Evolutionary conservation across 495 filamentous ascomycete genomes (phyloP).

Genomic region (Cenococcum geophilum): DNA sequence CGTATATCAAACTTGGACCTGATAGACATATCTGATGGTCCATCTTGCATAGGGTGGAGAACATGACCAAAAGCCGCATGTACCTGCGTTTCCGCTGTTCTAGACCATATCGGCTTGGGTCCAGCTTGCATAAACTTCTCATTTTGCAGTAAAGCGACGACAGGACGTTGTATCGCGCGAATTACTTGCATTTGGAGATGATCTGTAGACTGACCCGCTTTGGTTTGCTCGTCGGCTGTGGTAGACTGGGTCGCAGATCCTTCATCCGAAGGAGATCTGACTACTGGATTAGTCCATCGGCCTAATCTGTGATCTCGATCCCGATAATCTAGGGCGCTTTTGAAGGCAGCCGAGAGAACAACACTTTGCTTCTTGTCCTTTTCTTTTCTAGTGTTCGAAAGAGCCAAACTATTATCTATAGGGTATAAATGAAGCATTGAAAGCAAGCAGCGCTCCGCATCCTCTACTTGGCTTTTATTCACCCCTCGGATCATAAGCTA

Average conservation of each 20-base stretch:
- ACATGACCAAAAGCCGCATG: conserved; percentile 2
- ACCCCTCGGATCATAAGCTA: conserved; percentile 20
- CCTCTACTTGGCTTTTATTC: conserved; percentile 9
- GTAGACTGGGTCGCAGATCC: neutral
- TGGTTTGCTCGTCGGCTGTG: neutral
- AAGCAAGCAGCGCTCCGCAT: conserved; percentile 23
- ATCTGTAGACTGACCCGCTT: neutral
- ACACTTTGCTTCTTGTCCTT: conserved; percentile 1
- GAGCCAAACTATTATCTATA: neutral
- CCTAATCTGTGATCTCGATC: conserved; percentile 10
- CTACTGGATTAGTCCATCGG: conserved; percentile 17
- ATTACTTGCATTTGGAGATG: neutral
- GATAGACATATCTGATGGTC: no score
- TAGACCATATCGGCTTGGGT: neutral
- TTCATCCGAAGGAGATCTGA: neutral
- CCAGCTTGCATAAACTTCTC: neutral
- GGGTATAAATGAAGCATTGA: conserved; percentile 14
- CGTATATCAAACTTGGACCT: neutral
- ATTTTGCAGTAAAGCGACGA: neutral
- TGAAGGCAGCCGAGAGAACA: conserved; percentile 11
- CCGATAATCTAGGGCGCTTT: conserved; percentile 14
- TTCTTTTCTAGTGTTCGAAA: neutral
- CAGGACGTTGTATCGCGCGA: neutral
- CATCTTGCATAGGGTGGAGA: conserved; percentile 1
- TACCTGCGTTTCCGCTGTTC: neutral